Base-by-base conservation (phyloP, 2,329 filamentous ascomycete species). In the Trichoderma semiorbis region DNA sequence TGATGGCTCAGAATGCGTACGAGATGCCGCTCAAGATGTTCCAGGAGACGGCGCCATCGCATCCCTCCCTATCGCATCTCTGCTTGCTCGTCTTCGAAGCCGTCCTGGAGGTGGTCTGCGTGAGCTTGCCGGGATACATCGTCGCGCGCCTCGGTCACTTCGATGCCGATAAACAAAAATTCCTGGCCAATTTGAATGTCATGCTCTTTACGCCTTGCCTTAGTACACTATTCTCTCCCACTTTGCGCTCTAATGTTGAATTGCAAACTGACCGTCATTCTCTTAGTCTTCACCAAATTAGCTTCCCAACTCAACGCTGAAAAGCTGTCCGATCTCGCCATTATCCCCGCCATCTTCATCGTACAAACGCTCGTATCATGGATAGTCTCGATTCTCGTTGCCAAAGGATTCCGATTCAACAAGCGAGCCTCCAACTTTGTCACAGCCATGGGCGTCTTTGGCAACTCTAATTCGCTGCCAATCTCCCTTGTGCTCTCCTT, bases 161-260 rank as follows among this genome's bases (percentile, higher is more conserved):
- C 82, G 94, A 97, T 82, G 94, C 93, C 74, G 94, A 97, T 66
- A 93, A 95, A 80, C 96, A 99, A 81, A 98, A 98, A 82, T 97
- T 99, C 79, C 87, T 98, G 65, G 95, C 96, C 69, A 98, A 99
- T 79, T 86, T 99, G 76, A 99, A 99, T 81, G 94, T 98, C 72
- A 93, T 93, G 84, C 87, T 99, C 55, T 99, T 99, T 82, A 99
- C 96, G 34, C 96, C 96, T 75, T 98, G 96, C 81, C 90, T 99
- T 74, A 97, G 93, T 97, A 90, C 74, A 91, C 83, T 53, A 39
- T n/a, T 36, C 7, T 30, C 57, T 61, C 18, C 28, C 63, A 1
- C 32, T 47, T 32, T 50, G 24, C 7, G 11, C 36, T 26, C 39
- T 14, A 36, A 28, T n/a, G 34, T 34, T 32, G 26, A 36, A 57